phyloP scores from a whole-genome alignment of 495 filamentous ascomycete genomes.

The Tuber brumale region DNA sequence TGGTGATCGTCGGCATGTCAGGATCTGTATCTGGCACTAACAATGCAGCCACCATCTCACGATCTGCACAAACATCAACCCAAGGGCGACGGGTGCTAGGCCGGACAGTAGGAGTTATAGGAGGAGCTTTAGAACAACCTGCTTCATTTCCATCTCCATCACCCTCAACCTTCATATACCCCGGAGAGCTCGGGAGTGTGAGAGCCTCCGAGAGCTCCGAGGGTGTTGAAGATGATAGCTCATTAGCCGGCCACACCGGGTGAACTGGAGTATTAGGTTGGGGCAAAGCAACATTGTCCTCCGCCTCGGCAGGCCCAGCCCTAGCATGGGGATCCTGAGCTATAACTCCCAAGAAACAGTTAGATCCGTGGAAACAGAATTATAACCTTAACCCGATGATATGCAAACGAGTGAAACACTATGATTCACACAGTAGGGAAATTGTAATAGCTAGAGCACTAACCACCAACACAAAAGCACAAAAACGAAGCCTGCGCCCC shows the following conservation, averaged over 20 bases:
- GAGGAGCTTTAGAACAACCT: not conserved
- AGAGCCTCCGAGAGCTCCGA: not conserved
- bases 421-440: not conserved
- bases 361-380: not conserved
- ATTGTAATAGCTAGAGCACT: not conserved
- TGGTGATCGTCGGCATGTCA: not conserved
- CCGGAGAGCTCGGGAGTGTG: not conserved
- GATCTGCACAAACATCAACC: slow-evolving; percentile 23
- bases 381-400: no score
- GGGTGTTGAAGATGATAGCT: not conserved
- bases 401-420: not conserved
- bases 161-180: not conserved
- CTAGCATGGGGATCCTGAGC: not conserved
- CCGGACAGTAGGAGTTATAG: not conserved
- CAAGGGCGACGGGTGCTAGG: not conserved
- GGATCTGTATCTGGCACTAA: slow-evolving; percentile 14
- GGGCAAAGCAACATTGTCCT: not conserved
- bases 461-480: not conserved
- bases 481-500: not conserved
- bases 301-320: not conserved
- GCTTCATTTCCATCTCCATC: not conserved
- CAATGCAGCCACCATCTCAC: slow-evolving; percentile 12
- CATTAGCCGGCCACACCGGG: not conserved
- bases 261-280: not conserved
- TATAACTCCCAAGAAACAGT: not conserved